Evolutionary conservation across 1,284 basidiomycete species (phyloP), one percentile per base, ranked within the genome.

Genomic region (Fomes fomentarius): DNA sequence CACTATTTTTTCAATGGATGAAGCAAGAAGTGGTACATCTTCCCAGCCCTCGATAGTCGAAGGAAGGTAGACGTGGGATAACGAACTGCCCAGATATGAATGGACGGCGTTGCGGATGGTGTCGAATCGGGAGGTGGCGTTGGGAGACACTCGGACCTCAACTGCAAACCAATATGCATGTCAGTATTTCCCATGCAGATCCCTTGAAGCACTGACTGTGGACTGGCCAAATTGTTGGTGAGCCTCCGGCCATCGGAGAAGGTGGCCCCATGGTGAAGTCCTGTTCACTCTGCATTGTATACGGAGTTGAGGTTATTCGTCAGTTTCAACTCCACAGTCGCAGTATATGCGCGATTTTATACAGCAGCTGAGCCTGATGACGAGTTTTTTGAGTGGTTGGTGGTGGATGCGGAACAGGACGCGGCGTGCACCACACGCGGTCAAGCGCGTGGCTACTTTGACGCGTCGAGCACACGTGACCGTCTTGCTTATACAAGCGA

Each of bases 1-100:
- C n/a, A 78, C 74, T 56, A 98, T 88, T 31, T 79, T 79, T 56
- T 95, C 91, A 19, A 97, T 86, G 43, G 91, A 84, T 21, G 85
- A 76, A 0, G 78, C 77, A 14, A 98, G 81, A 37, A 90, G 81
- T 9, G 85, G 79, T 24, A 87, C 74, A 35, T 83, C 80, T 57
- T 89, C 80, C 93, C 92, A 96, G 28, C 89, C 87, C 37, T 77
- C 74, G 4, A 94, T 72, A 0, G 77, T 80, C 10, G 86, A 88
- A 10, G 88, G 85, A 22, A 91, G 74, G 52, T 79, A 79, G 52
- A 91, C 76, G 43, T 81, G 77, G 47, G 84, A 80, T 41, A 85
- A 81, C 8, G 82, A 80, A 3, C 81, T 77, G 19, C 70, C 74
- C 39, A 94, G 76, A 68, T 81, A 91, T 24, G 78, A 69, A 49